Evolutionary conservation across 1,284 basidiomycete species (phyloP), one percentile per base, ranked within the genome.

Genomic region (Phlebopus sp.): DNA sequence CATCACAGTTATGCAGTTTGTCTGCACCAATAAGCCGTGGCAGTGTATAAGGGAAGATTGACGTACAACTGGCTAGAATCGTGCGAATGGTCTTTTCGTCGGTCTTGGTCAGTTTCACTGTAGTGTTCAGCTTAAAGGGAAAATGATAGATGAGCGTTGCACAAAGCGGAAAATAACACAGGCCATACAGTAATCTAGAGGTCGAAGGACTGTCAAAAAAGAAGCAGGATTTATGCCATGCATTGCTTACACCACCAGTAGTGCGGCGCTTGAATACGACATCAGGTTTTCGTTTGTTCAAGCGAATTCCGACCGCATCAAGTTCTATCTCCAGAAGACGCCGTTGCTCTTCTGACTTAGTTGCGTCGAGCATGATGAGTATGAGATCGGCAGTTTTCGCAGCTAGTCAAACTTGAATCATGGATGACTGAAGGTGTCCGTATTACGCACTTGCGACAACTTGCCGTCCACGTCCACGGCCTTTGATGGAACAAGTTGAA

Each of bases 381-480:
- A 98, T 95, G 37, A 98, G 76, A 69, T 99, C 96, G 2, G 96
- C 94, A 1, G 96, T 99, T 73, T 97, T 97, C 18, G 91, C 93
- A 19, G 92, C 86, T 77, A 59, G 21, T 17, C 29, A n/a, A 30
- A 37, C 18, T 32, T 54, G 30, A 46, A 43, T 27, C 29, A 38
- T 37, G 37, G 10, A 38, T 41, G 25, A 15, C 32, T 23, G 52
- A 13, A 30, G 34, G 43, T 17, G 37, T 29, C 11, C 11, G 10
- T 8, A 29, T 27, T 23, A 61, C 76, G 46, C 55, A 84, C 84
- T 91, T 47, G 90, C 81, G 14, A 99, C 93, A 23, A 99, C 96
- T 70, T 99, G 96, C 55, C 96, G 82, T 41, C 96, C 96, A 60
- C 96, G 81, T 30, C 96, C 96, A 56, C 93, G 82, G 55, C 92